Conservation (phyloP, 495 filamentous ascomycete species). For the Podospora australis region DNA sequence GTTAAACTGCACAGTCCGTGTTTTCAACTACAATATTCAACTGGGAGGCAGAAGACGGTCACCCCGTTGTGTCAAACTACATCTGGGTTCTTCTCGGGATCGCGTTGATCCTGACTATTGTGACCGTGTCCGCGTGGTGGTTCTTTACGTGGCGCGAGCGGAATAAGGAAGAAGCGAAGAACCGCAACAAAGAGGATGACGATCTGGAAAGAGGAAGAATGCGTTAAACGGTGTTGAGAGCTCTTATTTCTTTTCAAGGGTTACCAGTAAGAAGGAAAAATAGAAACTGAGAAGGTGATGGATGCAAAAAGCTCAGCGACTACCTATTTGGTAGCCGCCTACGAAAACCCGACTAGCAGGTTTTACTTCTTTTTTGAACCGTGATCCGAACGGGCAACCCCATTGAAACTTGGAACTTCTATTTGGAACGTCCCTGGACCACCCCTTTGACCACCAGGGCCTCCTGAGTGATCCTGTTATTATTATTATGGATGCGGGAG, state of each 20-base stretch:
- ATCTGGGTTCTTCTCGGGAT: conserved; percentile 9
- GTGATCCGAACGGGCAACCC: neutral
- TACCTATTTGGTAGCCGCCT: neutral
- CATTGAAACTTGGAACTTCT: neutral
- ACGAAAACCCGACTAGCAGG: too few relatives aligned
- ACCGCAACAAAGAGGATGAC: neutral
- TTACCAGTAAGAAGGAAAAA: neutral
- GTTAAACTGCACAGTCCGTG: conserved; percentile 2
- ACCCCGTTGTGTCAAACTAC: conserved; percentile 6
- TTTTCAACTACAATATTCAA: conserved; percentile 10
- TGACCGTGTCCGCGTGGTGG: conserved; percentile 4
- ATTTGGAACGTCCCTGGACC: too few relatives aligned
- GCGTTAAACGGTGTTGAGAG: neutral
- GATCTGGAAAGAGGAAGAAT: neutral
- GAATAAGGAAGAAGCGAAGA: neutral
- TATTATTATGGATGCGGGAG: too few relatives aligned
- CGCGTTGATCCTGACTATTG: neutral
- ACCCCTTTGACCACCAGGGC: too few relatives aligned
- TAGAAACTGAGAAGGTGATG: neutral
- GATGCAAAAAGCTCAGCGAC: neutral
- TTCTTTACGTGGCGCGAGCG: conserved; percentile 4
- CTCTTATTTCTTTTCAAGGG: too few relatives aligned
- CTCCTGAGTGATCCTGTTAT: too few relatives aligned
- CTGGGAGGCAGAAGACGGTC: conserved; percentile 5
- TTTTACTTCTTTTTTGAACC: too few relatives aligned